Evolutionary conservation across 1,284 basidiomycete genomes (phyloP), one percentile per base, ranked within the genome.

Genomic region (Sporisorium scitamineum): DNA sequence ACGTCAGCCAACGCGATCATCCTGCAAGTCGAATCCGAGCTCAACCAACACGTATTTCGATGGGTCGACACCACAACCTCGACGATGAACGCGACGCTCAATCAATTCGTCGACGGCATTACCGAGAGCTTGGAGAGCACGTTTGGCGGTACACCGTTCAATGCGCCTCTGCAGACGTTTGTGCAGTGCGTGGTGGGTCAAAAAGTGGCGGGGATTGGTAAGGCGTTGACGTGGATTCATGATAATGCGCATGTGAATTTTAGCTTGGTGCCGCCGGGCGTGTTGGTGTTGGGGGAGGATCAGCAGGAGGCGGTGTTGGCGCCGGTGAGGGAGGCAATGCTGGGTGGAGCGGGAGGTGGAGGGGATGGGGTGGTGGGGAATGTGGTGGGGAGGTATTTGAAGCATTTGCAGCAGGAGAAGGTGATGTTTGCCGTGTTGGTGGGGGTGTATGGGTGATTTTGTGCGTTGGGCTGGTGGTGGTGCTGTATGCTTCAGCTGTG

Each of bases 1-100:
- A 88, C 87, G 22, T 88, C 88, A 32, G 89, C 94, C 80, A 99
- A 98, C 82, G 77, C 79, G 6, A 91, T 90, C 27, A 90, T 97
- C 31, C 88, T 89, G 45, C 79, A 80, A 27, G 88, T 93, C 55
- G 92, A 97, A 86, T 87, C 87, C 39, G 89, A 90, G 13, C 90
- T 98, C 85, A 94, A 98, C 85, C 86, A 92, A 39, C 58, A 79
- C 34, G 68, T 80, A 11, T 96, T 98, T 71, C 92, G 93, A 18
- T 98, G 95, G 95, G 91, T 98, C 55, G 94, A 97, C 81, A 89
- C 88, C n/a, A 97, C 95, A 1, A 95, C 94, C 0, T 90, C 90
- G 5, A 91, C 91, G 7, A 90, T 99, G 74, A 99, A 99, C 65
- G 65, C 79, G 16, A 88, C 88, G 0, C 78, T 89, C 26, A 87